A percentile compares a stretch with the other conserved stretches of the same genome.
These are phyloP conservation scores for Cinchona pubescens DNA, from an alignment of 257 asterid species.

Conservation along the genomic window DNA sequence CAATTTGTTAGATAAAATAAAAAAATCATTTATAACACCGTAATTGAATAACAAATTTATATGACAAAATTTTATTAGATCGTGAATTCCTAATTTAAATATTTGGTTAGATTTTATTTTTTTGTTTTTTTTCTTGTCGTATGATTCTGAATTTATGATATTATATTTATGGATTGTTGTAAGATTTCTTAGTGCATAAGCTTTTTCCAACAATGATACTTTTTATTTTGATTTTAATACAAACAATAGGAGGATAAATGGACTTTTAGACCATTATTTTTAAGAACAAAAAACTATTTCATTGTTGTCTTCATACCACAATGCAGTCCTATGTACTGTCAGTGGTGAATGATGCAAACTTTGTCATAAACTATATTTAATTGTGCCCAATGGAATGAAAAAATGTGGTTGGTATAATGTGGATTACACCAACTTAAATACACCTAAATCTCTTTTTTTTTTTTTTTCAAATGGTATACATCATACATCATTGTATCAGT, in stretches of 20 bases:
- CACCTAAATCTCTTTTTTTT: not conserved
- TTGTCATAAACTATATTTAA: not conserved
- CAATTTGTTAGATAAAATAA: too few species aligned
- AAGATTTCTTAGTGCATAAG: not conserved
- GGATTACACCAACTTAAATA: not conserved
- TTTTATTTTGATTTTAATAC: not conserved
- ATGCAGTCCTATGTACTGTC: not conserved
- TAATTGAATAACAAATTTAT: too few species aligned
- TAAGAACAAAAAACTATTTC: constrained; percentile 3
- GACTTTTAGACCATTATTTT: not conserved
- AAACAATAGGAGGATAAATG: not conserved
- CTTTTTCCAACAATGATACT: not conserved
- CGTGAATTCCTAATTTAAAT: too few species aligned
- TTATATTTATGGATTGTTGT: too few species aligned
- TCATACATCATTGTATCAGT: too few species aligned
- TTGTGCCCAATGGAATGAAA: not conserved
- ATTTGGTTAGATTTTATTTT: too few species aligned
- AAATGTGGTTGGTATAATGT: not conserved
- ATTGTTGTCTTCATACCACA: not conserved
- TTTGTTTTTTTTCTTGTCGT: too few species aligned
- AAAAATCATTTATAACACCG: too few species aligned
- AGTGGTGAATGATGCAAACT: not conserved
- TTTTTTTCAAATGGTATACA: too few species aligned
- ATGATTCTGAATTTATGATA: too few species aligned
- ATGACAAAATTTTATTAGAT: too few species aligned